phyloP scores from a whole-genome alignment of 78 protist species.

The Goniomonas avonlea region DNA sequence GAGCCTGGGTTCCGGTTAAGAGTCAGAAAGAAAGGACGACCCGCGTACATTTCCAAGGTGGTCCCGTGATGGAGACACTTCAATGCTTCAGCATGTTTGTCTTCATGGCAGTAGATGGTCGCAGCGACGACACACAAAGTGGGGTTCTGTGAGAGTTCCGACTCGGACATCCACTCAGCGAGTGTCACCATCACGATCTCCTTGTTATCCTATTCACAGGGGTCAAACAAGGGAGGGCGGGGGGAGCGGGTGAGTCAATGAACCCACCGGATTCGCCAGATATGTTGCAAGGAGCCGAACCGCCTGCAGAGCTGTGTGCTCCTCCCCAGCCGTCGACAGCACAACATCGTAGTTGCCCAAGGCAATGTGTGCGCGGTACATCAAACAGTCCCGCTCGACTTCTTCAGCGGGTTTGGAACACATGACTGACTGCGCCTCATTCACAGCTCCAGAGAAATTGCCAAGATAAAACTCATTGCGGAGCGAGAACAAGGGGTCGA shows the following conservation, averaged over 20 bases:
- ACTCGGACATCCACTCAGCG: slow-evolving; percentile 15
- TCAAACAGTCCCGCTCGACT: too few species aligned
- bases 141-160: neutral
- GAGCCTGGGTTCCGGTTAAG: too few species aligned
- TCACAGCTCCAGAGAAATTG: slow-evolving; percentile 4
- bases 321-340: neutral
- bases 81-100: neutral
- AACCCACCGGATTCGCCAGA: neutral
- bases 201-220: slow-evolving; percentile 6
- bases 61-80: slow-evolving; percentile 1
- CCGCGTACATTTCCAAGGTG: slow-evolving; percentile 6
- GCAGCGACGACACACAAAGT: slow-evolving; percentile 8
- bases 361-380: slow-evolving; percentile 12
- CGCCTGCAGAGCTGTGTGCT: slow-evolving; percentile 14
- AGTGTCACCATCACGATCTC: slow-evolving; percentile 21
- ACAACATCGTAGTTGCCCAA: slow-evolving; percentile 4
- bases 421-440: slow-evolving; percentile 24
- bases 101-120: neutral
- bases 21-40: neutral
- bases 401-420: too few species aligned
- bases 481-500: slow-evolving; percentile 15
- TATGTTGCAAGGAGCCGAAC: slow-evolving; percentile 13
- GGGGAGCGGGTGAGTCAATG: too few species aligned
- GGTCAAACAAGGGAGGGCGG: neutral
- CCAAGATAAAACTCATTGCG: slow-evolving; percentile 17